Conservation (phyloP, 148 eudicot species). For the Rheum nobile region DNA sequence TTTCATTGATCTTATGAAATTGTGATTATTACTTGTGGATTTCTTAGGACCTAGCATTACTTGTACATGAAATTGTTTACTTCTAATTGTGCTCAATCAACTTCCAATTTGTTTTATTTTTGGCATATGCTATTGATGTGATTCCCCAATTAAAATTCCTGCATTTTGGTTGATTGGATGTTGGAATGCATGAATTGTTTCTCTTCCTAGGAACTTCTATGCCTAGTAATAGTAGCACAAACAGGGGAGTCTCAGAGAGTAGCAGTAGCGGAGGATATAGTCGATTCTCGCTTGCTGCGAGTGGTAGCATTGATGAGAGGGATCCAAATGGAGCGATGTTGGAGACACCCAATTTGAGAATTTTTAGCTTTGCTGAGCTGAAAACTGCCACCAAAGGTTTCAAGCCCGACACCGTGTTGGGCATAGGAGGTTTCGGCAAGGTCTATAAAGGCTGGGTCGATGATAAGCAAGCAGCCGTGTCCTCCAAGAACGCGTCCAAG, state of each 20-base stretch:
- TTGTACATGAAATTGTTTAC: no score
- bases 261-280: slow-evolving; percentile 38
- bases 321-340: slow-evolving; percentile 28
- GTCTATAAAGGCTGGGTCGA: slow-evolving; percentile 54
- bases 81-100: no score
- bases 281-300: slow-evolving; percentile 26
- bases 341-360: slow-evolving; percentile 29
- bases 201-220: slow-evolving; percentile 24
- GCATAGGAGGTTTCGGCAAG: slow-evolving; percentile 45
- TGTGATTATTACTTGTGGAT: not conserved
- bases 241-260: slow-evolving; percentile 25
- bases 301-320: slow-evolving; percentile 10
- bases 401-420: slow-evolving; percentile 30
- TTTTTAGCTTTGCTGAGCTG: slow-evolving; percentile 34
- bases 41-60: no score
- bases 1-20: not conserved
- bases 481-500: slow-evolving; percentile 9
- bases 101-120: no score
- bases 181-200: not conserved
- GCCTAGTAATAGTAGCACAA: slow-evolving; percentile 15
- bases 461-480: slow-evolving; percentile 23
- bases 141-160: not conserved
- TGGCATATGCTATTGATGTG: not conserved
- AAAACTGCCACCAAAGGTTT: slow-evolving; percentile 35
- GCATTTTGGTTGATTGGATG: not conserved